Conservation (phyloP, 306 rosid species). For the Pyrus bretschneideri region DNA sequence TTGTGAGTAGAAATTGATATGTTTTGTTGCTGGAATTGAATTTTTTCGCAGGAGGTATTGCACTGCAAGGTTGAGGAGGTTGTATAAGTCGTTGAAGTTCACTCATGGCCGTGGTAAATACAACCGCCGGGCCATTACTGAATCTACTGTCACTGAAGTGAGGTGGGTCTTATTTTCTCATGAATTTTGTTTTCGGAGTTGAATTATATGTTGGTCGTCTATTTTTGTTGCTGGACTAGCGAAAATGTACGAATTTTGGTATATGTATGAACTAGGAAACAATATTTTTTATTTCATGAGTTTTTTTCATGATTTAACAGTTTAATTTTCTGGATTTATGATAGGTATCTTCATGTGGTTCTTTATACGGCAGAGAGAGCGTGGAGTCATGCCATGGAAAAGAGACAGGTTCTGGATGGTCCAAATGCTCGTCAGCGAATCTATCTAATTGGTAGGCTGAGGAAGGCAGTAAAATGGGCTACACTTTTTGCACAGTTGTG, state of each 20-base stretch:
- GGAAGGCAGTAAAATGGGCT: slow-evolving; percentile 97
- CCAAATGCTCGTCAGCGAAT: slow-evolving; percentile 80
- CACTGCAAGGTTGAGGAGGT: slow-evolving; percentile 87
- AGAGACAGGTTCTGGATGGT: slow-evolving; percentile 92
- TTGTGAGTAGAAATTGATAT: neutral
- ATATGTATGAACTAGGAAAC: neutral
- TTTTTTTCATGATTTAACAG: slow-evolving; percentile 1
- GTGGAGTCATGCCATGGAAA: slow-evolving; percentile 99
- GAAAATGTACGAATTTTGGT: neutral
- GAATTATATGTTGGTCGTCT: neutral
- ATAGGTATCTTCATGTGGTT: slow-evolving; percentile 85
- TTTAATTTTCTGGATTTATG: slow-evolving; percentile 26
- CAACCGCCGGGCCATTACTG: slow-evolving; percentile 55
- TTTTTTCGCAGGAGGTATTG: slow-evolving; percentile 70
- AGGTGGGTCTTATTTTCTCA: slow-evolving; percentile 37
- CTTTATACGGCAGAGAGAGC: slow-evolving; percentile 95
- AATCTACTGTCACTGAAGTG: slow-evolving; percentile 76
- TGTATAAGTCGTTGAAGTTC: slow-evolving; percentile 87
- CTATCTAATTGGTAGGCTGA: slow-evolving; percentile 93
- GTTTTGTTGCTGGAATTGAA: neutral
- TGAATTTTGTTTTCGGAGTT: neutral
- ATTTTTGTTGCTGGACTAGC: neutral
- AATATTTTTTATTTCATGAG: neutral
- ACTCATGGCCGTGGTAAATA: slow-evolving; percentile 98
- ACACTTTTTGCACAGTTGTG: slow-evolving; percentile 79